These are phyloP conservation scores for Coprinopsis sp. DNA, from an alignment of 768 basidiomycete species.

Conservation along the genomic window DNA sequence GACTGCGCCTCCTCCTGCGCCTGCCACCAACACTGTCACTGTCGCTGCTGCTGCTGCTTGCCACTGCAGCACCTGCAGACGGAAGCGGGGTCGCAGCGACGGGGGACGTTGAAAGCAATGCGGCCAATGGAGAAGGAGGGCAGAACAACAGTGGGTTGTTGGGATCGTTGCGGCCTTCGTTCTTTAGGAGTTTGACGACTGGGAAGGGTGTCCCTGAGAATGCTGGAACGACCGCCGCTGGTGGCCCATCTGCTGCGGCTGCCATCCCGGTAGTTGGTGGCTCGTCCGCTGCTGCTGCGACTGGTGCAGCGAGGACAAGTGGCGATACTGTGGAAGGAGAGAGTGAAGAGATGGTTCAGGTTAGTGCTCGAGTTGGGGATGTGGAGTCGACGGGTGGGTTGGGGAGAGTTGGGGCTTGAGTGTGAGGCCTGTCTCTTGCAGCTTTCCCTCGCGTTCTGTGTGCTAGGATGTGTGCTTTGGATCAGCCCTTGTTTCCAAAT, in stretches of 20 bases:
- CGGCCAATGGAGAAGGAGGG: not conserved
- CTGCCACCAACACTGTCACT: too few relatives aligned
- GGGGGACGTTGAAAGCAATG: not conserved
- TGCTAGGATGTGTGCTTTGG: not conserved
- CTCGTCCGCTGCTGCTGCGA: not conserved
- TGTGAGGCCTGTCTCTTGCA: not conserved
- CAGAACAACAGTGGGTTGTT: conserved; percentile 7
- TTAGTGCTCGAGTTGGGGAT: conserved; percentile 16
- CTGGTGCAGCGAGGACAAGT: not conserved
- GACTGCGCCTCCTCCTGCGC: conserved; percentile 49
- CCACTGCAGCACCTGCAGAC: too few relatives aligned
- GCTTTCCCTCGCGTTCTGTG: not conserved
- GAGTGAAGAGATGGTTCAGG: conserved; percentile 19
- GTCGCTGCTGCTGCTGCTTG: conserved; percentile 19
- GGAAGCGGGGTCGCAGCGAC: too few relatives aligned
- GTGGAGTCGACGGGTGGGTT: conserved; percentile 16
- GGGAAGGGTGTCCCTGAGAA: not conserved
- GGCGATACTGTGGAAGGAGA: conserved; percentile 7
- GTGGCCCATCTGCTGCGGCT: not conserved
- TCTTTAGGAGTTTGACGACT: conserved; percentile 6
- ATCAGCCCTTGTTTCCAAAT: too few relatives aligned
- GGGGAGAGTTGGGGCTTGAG: conserved; percentile 13
- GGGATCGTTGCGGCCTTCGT: not conserved
- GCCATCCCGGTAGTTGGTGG: not conserved
- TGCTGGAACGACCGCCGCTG: not conserved